phyloP scores from a whole-genome alignment of 257 asterid species.

The Nicotiana undulata region DNA sequence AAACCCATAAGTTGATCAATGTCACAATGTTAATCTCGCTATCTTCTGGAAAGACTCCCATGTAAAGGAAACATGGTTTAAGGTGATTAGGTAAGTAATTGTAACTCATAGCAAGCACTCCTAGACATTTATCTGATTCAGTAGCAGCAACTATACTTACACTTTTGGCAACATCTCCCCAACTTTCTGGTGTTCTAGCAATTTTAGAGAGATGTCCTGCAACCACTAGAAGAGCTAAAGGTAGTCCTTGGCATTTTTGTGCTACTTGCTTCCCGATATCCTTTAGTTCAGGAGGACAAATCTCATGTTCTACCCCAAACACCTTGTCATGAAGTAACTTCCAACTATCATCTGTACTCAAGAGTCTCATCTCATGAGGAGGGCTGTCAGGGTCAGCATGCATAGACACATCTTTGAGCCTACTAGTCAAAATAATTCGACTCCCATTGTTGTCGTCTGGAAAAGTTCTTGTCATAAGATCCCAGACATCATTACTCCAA shows the following conservation, averaged over 20 bases:
- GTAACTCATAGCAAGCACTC: neutral
- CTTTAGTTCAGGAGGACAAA: no score
- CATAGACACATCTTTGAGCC: neutral
- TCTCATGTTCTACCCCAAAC: neutral
- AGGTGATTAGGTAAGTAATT: neutral
- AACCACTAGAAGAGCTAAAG: neutral
- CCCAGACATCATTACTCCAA: neutral
- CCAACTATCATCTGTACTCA: neutral
- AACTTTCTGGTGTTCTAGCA: neutral
- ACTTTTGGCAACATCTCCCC: conserved; percentile 1
- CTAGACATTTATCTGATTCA: neutral
- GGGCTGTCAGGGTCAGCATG: neutral
- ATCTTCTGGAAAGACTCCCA: no score
- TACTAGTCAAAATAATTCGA: neutral
- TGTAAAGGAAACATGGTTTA: neutral
- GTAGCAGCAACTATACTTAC: neutral
- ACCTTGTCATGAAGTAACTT: neutral
- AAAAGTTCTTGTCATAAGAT: neutral
- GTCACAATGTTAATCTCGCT: neutral
- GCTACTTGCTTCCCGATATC: neutral
- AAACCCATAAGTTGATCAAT: no score
- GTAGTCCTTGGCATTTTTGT: neutral
- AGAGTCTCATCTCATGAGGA: neutral
- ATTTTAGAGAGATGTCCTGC: neutral
- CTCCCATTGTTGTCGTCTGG: neutral